These are phyloP conservation scores for Dryas octopetala DNA, from an alignment of 306 rosid genomes.

Conservation along the genomic window DNA sequence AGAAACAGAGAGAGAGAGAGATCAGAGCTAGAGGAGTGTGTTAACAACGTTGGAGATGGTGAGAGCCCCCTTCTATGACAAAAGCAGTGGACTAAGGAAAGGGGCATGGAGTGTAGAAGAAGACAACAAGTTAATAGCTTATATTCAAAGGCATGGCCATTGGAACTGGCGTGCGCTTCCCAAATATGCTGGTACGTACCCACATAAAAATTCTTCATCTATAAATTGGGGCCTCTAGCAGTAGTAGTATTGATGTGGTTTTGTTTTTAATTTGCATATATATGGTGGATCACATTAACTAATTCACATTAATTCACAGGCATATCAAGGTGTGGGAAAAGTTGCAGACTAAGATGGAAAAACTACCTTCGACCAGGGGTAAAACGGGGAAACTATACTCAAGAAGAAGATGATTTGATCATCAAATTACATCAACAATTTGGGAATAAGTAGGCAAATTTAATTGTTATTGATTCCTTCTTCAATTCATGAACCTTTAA, in stretches of 20 bases:
- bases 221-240: too few relatives aligned
- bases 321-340: slow-evolving; percentile 75
- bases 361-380: slow-evolving; percentile 70
- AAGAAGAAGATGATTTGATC: slow-evolving; percentile 56
- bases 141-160: slow-evolving; percentile 49
- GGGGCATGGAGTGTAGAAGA: slow-evolving; percentile 81
- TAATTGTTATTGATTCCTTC: not conserved
- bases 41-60: slow-evolving; percentile 38
- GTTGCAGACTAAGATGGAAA: slow-evolving; percentile 82
- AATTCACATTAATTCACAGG: slow-evolving; percentile 27
- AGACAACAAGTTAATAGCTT: slow-evolving; percentile 54
- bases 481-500: not conserved
- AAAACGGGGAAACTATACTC: slow-evolving; percentile 58
- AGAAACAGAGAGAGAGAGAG: not conserved
- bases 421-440: slow-evolving; percentile 50
- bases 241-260: too few relatives aligned
- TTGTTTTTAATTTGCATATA: not conserved
- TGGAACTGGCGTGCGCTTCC: slow-evolving; percentile 75
- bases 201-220: too few relatives aligned
- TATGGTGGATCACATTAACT: not conserved
- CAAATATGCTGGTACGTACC: slow-evolving; percentile 46
- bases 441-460: slow-evolving; percentile 63
- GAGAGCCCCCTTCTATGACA: slow-evolving; percentile 62
- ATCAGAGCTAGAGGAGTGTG: too few relatives aligned
- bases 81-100: slow-evolving; percentile 55